Conservation (phyloP, 768 basidiomycete genomes). For the Crucibulum laeve region DNA sequence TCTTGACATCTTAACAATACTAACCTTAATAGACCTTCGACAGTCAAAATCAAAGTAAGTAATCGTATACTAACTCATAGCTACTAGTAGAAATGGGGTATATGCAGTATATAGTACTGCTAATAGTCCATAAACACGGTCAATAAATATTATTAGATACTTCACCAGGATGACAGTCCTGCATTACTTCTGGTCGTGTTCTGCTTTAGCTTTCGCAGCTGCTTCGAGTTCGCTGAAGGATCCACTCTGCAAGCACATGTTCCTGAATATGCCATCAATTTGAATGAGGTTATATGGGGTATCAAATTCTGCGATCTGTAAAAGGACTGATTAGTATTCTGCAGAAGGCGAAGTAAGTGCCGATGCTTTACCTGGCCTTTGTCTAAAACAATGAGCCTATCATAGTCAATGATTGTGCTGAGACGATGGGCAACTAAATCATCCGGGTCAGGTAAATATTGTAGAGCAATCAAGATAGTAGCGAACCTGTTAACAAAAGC, state of each 20-base stretch:
- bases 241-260: conserved; percentile 21
- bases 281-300: not conserved
- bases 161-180: too few species aligned
- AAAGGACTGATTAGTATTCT: not conserved
- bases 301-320: not conserved
- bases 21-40: too few species aligned
- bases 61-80: too few species aligned
- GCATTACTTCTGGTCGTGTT: not conserved
- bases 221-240: conserved; percentile 18
- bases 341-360: conserved; percentile 85
- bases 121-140: too few species aligned
- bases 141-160: too few species aligned
- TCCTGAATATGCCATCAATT: conserved; percentile 11
- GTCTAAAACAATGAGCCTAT: conserved; percentile 77
- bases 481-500: conserved; percentile 66
- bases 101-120: too few species aligned
- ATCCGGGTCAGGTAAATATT: not conserved
- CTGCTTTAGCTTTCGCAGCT: conserved; percentile 14
- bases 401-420: conserved; percentile 77
- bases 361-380: conserved; percentile 73
- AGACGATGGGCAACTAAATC: conserved; percentile 64
- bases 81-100: too few species aligned
- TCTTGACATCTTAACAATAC: too few species aligned
- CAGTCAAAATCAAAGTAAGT: too few species aligned
- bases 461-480: not conserved